Percentiles rank a stretch among this genome's conserved stretches.
Evolutionary conservation across 768 basidiomycete species (phyloP).

Genomic region (Boletus patriciae): DNA sequence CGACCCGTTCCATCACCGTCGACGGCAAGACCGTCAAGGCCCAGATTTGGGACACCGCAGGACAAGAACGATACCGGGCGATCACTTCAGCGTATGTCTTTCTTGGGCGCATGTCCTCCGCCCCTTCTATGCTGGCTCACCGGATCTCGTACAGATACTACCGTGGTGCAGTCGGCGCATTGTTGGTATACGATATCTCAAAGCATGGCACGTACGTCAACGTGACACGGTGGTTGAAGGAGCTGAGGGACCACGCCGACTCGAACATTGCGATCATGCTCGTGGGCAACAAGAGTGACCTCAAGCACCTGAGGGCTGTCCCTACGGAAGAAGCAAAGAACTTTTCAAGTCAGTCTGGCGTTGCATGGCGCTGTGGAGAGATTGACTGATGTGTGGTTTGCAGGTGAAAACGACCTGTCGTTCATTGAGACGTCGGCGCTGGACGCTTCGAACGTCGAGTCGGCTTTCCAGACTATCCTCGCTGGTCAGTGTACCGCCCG

Average conservation of each 20-base stretch:
- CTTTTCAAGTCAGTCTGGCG: slow-evolving; percentile 68
- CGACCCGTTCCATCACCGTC: slow-evolving; percentile 92
- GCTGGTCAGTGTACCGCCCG: slow-evolving; percentile 55
- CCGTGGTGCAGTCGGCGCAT: slow-evolving; percentile 91
- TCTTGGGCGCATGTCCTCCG: slow-evolving; percentile 10
- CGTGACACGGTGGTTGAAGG: slow-evolving; percentile 95
- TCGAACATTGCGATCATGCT: slow-evolving; percentile 95
- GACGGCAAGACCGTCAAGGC: slow-evolving; percentile 97
- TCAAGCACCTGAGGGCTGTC: slow-evolving; percentile 95
- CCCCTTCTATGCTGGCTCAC: not conserved
- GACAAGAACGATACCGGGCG: slow-evolving; percentile 95
- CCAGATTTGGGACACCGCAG: slow-evolving; percentile 99
- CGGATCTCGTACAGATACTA: slow-evolving; percentile 67
- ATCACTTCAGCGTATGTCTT: slow-evolving; percentile 87
- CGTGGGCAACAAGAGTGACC: slow-evolving; percentile 98
- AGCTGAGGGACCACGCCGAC: slow-evolving; percentile 92
- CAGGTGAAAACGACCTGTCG: slow-evolving; percentile 87
- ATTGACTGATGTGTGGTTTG: slow-evolving; percentile 1
- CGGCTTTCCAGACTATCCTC: slow-evolving; percentile 95
- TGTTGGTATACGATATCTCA: slow-evolving; percentile 92
- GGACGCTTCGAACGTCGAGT: slow-evolving; percentile 98
- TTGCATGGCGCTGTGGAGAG: not conserved
- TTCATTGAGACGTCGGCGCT: slow-evolving; percentile 99
- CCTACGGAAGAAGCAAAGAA: slow-evolving; percentile 96
- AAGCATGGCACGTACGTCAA: slow-evolving; percentile 94